Percentiles rank a stretch among this genome's conserved stretches.
These are phyloP conservation scores for Curvularia eragrostidis DNA, from an alignment of 2,329 filamentous ascomycete genomes.

Conservation along the genomic window DNA sequence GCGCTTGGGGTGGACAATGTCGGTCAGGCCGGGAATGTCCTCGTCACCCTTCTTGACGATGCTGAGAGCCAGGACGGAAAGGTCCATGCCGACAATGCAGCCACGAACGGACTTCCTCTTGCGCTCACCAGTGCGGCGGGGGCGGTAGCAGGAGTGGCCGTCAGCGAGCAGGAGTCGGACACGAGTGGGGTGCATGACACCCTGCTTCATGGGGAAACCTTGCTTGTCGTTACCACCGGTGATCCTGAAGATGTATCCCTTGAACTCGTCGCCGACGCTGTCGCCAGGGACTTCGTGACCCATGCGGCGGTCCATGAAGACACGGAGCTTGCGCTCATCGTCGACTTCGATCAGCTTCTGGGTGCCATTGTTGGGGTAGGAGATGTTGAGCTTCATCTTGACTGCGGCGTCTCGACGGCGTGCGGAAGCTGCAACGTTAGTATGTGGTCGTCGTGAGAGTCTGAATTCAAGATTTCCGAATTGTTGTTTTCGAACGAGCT, in stretches of 20 bases:
- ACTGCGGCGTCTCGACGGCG: constrained; percentile 44
- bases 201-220: constrained; percentile 99
- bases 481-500: constrained; percentile 16
- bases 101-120: constrained; percentile 99
- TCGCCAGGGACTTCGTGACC: constrained; percentile 91
- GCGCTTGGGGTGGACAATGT: constrained; percentile 98
- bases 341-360: constrained; percentile 99
- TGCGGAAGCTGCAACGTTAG: constrained; percentile 47
- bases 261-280: constrained; percentile 98
- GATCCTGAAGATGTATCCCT: constrained; percentile 99
- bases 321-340: constrained; percentile 98
- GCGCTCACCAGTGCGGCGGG: constrained; percentile 96
- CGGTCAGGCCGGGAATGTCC: constrained; percentile 95
- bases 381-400: constrained; percentile 79
- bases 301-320: constrained; percentile 99
- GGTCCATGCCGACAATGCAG: constrained; percentile 96
- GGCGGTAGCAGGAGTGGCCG: constrained; percentile 99
- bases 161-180: constrained; percentile 94
- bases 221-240: constrained; percentile 99
- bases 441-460: constrained; percentile 38
- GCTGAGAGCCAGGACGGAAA: constrained; percentile 90
- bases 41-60: constrained; percentile 97
- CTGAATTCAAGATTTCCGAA: constrained; percentile 24
- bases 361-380: constrained; percentile 98
- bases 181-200: constrained; percentile 98